A percentile compares a stretch with the other conserved stretches of the same genome.
phyloP scores from a whole-genome alignment of 2,329 filamentous ascomycete genomes.

The Aureobasidium sp. region DNA sequence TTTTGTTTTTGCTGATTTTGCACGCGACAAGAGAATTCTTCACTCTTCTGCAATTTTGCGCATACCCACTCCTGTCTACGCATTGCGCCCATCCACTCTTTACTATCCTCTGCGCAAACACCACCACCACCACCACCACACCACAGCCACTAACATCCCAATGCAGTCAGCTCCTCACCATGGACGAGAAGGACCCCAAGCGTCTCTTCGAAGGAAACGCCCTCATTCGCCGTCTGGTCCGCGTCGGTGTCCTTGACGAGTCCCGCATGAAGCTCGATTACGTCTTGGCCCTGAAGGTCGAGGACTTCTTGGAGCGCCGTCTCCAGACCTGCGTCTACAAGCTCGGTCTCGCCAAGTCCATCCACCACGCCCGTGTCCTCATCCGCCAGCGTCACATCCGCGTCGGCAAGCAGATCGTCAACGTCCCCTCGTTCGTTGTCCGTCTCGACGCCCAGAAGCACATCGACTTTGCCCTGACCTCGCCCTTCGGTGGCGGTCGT shows the following conservation, averaged over 20 bases:
- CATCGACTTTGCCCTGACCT: slow-evolving; percentile 98
- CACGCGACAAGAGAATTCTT: slow-evolving; percentile 5
- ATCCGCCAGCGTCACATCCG: slow-evolving; percentile 99
- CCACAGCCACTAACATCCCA: slow-evolving; percentile 7
- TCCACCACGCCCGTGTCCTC: slow-evolving; percentile 99
- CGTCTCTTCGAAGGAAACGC: slow-evolving; percentile 99
- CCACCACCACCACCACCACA: slow-evolving; percentile 19
- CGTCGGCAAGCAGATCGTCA: slow-evolving; percentile 99
- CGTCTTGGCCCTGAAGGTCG: slow-evolving; percentile 97
- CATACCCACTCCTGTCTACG: not conserved
- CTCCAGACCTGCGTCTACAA: slow-evolving; percentile 99
- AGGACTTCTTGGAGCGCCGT: slow-evolving; percentile 99
- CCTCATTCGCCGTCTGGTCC: slow-evolving; percentile 98
- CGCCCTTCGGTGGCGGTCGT: slow-evolving; percentile 94
- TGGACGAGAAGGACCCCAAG: slow-evolving; percentile 99
- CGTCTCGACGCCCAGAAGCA: slow-evolving; percentile 99
- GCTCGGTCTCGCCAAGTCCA: slow-evolving; percentile 99
- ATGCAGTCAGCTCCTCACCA: slow-evolving; percentile 92
- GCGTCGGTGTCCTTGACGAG: slow-evolving; percentile 99
- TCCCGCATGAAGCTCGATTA: slow-evolving; percentile 99
- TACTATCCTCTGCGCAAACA: not conserved
- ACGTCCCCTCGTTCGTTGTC: slow-evolving; percentile 98
- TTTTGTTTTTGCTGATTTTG: slow-evolving; percentile 10
- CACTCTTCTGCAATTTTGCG: not conserved
- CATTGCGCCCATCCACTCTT: not conserved